Evolutionary conservation across 441 rosid genomes (phyloP).

Genomic region (Rhodomyrtus psidioides): DNA sequence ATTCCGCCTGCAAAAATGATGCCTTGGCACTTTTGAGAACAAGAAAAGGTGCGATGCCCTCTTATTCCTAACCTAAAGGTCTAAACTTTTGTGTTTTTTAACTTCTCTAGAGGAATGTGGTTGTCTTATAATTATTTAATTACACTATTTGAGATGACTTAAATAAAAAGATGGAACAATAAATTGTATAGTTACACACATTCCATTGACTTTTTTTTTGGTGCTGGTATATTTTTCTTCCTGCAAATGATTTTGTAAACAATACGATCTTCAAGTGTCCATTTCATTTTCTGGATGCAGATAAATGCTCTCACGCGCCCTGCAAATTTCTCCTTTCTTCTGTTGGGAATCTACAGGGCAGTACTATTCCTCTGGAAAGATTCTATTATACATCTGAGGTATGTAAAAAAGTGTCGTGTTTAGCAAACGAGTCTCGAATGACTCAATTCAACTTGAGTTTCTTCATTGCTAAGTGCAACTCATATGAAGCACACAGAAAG

Average conservation of each 20-base stretch:
- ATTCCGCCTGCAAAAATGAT: constrained; percentile 30
- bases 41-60: constrained; percentile 17
- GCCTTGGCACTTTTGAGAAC: constrained; percentile 24
- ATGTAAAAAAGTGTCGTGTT: constrained; percentile 3
- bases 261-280: neutral
- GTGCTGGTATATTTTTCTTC: neutral
- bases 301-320: constrained; percentile 25
- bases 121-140: neutral
- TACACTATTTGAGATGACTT: neutral
- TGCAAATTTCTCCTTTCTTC: constrained; percentile 20
- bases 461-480: neutral
- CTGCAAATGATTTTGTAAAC: neutral
- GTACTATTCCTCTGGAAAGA: constrained; percentile 18
- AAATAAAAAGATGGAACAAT: neutral
- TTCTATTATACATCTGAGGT: constrained; percentile 41
- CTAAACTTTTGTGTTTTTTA: neutral
- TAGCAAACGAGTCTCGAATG: neutral
- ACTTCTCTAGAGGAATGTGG: neutral
- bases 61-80: neutral
- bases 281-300: constrained; percentile 18
- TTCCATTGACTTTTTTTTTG: neutral
- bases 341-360: constrained; percentile 16
- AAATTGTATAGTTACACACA: neutral
- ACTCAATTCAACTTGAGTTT: neutral
- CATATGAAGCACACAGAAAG: neutral